These are phyloP conservation scores for Batkoa obscura DNA, from an alignment of 371 early-diverging fungal species.

Conservation along the genomic window DNA sequence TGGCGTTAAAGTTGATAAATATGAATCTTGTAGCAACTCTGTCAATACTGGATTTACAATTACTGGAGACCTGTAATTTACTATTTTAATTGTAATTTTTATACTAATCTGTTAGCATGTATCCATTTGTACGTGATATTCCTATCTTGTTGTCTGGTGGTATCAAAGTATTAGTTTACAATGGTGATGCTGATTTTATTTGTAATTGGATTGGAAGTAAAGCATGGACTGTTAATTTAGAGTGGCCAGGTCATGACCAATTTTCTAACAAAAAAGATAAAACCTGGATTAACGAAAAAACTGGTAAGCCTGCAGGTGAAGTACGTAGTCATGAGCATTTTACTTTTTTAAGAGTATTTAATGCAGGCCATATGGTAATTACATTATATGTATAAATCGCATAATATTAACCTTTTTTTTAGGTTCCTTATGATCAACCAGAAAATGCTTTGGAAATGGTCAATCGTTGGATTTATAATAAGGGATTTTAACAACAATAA, in stretches of 20 bases:
- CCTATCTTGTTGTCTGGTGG: constrained; percentile 60
- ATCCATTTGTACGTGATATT: constrained; percentile 52
- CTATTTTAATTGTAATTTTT: neutral
- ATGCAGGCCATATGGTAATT: constrained; percentile 72
- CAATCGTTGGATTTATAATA: constrained; percentile 24
- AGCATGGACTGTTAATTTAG: constrained; percentile 64
- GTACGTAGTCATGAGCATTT: constrained; percentile 44
- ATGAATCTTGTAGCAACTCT: constrained; percentile 61
- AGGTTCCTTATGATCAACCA: constrained; percentile 45
- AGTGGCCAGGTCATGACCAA: constrained; percentile 56
- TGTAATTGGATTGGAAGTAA: constrained; percentile 91
- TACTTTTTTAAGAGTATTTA: constrained; percentile 64
- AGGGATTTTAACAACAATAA: neutral
- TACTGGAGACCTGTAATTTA: constrained; percentile 39
- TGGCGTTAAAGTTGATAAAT: constrained; percentile 39
- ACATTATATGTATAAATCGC: neutral
- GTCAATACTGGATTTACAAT: constrained; percentile 62
- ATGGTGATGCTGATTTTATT: constrained; percentile 72
- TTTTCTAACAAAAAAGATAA: constrained; percentile 40
- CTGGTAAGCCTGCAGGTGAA: constrained; percentile 41
- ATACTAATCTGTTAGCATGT: constrained; percentile 25
- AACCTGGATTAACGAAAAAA: constrained; percentile 20
- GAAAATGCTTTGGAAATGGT: constrained; percentile 31
- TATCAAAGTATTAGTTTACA: constrained; percentile 66
- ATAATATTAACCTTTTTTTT: neutral